Evolutionary conservation across 1,284 basidiomycete genomes (phyloP).

Genomic region (Rhodotorula sp.): DNA sequence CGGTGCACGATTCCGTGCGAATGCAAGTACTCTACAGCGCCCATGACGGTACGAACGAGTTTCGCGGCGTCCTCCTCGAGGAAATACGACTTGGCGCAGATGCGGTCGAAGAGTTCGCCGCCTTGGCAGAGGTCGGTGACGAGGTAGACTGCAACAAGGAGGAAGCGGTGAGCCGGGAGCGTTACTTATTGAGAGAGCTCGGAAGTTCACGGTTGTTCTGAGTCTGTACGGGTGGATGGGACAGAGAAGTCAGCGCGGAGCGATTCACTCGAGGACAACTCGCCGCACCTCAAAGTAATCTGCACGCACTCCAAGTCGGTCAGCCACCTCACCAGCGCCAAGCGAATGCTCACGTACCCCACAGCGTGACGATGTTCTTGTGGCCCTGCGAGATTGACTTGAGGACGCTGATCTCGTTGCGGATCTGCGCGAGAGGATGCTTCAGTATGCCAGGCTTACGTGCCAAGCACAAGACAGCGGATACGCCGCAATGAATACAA

Average conservation of each 20-base stretch:
- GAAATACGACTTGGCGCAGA: constrained; percentile 80
- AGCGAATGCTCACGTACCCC: constrained; percentile 28
- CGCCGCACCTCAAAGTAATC: constrained; percentile 88
- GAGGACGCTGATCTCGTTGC: constrained; percentile 94
- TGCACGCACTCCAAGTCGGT: constrained; percentile 10
- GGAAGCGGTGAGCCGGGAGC: background rate
- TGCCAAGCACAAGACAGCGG: background rate
- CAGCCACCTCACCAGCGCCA: background rate
- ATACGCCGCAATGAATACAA: no score
- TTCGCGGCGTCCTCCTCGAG: constrained; percentile 73
- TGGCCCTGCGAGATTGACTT: constrained; percentile 92
- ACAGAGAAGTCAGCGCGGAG: background rate
- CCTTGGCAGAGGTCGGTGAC: constrained; percentile 96
- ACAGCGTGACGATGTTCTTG: constrained; percentile 58
- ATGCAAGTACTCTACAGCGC: constrained; percentile 89
- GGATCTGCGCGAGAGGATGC: constrained; percentile 60
- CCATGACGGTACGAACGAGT: constrained; percentile 81
- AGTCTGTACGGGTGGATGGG: constrained; percentile 14
- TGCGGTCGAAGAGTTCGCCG: constrained; percentile 96
- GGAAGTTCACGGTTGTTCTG: constrained; percentile 29
- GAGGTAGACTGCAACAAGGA: constrained; percentile 54
- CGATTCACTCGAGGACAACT: background rate
- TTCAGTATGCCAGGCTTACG: no score
- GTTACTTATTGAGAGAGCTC: background rate
- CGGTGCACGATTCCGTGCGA: constrained; percentile 92